Evolutionary conservation across 371 early-diverging fungal species (phyloP).

Genomic region (Rhizomucor pusillus): DNA sequence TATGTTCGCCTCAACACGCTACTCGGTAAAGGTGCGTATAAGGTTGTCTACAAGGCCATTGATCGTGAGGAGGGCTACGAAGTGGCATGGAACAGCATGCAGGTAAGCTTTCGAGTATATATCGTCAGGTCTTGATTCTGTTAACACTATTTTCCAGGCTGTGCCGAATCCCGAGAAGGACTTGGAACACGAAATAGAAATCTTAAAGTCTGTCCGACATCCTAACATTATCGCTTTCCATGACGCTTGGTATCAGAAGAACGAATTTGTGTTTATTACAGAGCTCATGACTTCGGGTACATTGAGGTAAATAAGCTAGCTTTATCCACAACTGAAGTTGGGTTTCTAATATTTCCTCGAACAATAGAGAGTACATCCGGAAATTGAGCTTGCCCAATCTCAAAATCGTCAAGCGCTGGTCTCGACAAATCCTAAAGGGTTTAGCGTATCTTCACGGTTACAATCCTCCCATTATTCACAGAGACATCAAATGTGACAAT

Average conservation of each 20-base stretch:
- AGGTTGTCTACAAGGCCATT: slow-evolving; percentile 80
- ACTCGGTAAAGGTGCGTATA: slow-evolving; percentile 68
- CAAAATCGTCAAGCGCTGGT: slow-evolving; percentile 81
- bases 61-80: slow-evolving; percentile 89
- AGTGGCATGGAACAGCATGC: slow-evolving; percentile 85
- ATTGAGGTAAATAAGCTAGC: slow-evolving; percentile 17
- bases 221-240: slow-evolving; percentile 86
- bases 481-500: slow-evolving; percentile 83
- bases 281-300: slow-evolving; percentile 95
- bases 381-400: slow-evolving; percentile 70
- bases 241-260: slow-evolving; percentile 66
- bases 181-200: slow-evolving; percentile 58
- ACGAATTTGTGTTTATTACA: slow-evolving; percentile 86
- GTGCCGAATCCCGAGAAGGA: slow-evolving; percentile 24
- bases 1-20: slow-evolving; percentile 42
- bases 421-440: slow-evolving; percentile 78
- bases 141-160: neutral
- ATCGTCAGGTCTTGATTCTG: neutral
- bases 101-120: slow-evolving; percentile 21
- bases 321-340: no score
- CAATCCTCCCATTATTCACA: slow-evolving; percentile 85
- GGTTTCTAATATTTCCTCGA: no score
- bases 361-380: slow-evolving; percentile 64
- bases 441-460: slow-evolving; percentile 81
- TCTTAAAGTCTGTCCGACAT: slow-evolving; percentile 77